Conservation (phyloP, 176 grass and related monocot species). For the Rhynchospora pubera region DNA sequence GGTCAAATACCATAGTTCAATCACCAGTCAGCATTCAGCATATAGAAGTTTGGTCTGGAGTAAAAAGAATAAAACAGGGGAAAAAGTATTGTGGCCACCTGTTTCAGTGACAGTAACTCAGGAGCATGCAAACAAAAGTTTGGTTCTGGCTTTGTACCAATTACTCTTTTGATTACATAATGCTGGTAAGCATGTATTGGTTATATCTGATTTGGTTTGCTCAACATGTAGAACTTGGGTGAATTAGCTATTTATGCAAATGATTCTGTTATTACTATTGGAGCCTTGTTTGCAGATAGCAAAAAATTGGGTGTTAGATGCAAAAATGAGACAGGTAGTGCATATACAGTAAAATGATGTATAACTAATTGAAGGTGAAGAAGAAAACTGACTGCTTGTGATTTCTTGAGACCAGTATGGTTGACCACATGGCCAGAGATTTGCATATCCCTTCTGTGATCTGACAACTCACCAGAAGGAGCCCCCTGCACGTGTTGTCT, state of each 20-base stretch:
- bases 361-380: background rate
- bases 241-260: background rate
- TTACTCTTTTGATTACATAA: no score
- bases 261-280: background rate
- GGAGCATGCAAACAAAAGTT: background rate
- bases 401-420: background rate
- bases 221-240: background rate
- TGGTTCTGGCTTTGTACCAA: no score
- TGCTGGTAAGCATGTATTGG: no score
- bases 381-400: conserved; percentile 6
- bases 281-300: background rate
- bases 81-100: background rate
- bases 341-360: background rate
- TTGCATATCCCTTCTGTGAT: background rate
- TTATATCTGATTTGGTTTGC: background rate
- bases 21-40: background rate
- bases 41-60: background rate
- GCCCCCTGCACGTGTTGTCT: background rate
- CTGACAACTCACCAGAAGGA: background rate
- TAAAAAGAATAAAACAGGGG: background rate
- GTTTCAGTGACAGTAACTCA: background rate
- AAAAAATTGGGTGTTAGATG: background rate
- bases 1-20: background rate
- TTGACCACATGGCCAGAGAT: background rate
- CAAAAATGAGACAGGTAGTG: background rate